Base-by-base conservation (phyloP, 164 flowering plant genomes). In the Dillenia suffruticosa region DNA sequence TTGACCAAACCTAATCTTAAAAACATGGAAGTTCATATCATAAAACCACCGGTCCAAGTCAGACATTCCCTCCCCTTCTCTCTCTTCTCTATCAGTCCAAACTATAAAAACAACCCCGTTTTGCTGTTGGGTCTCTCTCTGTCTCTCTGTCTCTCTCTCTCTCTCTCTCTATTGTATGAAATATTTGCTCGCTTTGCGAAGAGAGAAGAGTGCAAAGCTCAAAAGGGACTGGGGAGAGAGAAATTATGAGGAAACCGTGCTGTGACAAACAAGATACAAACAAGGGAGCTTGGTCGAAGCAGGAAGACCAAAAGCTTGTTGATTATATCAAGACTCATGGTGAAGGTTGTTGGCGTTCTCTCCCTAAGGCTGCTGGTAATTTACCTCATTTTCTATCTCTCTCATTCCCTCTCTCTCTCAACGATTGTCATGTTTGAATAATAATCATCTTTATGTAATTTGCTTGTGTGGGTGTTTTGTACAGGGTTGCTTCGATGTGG, bases 281-380 rank as follows among this genome's bases (percentile, higher is more conserved):
- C 62, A 59, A 49, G 52, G 62, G 62, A 5, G 62, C 62, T 11
- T 59, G 62, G 62, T 59, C 62, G 43, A 47, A 49, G 52, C 62
- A 59, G n/a, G 62, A 59, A 47, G 62, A 59, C 15, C 47, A 59
- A 51, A 59, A 47, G 62, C 62, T 59, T 51, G 13, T 59, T 15
- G 19, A 59, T 15, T 59, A 46, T 51, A 47, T 59, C 32, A 17
- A 8, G n/a, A 17, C 40, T 15, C 44, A 46, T 15, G 62, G 62
- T 10, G 62, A 59, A 14, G 62, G 62, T 5, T 46, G 40, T 49
- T 59, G 51, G 62, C 62, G 62, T 12, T 59, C 62, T 51, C 62
- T 59, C 22, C 62, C 62, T 17, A 49, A 47, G 32, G 40, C 62
- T 59, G 62, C 62, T 5, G 62, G 62, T 59, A 32, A 32, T 4